Evolutionary conservation across 2,329 filamentous ascomycete species (phyloP).

Genomic region (Pseudohalonectria lignicola): DNA sequence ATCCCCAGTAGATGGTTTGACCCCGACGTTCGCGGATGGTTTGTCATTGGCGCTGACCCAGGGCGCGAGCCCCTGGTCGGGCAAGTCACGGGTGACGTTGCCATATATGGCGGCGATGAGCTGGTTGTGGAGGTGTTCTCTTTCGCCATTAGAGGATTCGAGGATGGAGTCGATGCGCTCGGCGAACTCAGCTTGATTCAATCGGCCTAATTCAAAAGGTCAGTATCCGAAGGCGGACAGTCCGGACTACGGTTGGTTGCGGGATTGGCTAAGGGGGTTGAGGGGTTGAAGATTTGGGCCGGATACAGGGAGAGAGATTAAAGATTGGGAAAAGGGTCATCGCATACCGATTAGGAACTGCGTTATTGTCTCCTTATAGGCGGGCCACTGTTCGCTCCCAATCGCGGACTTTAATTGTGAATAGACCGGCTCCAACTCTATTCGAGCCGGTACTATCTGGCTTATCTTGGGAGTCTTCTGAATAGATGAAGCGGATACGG

Average conservation of each 20-base stretch:
- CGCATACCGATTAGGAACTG: constrained; percentile 51
- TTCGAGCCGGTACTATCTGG: constrained; percentile 53
- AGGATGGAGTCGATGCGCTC: constrained; percentile 50
- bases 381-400: constrained; percentile 49
- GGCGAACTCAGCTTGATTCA: constrained; percentile 52
- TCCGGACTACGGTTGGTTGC: no score
- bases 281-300: constrained; percentile 47
- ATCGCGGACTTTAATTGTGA: constrained; percentile 48
- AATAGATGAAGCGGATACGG: constrained; percentile 34
- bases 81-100: constrained; percentile 60
- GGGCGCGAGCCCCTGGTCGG: constrained; percentile 54
- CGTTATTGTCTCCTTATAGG: constrained; percentile 52
- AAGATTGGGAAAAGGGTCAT: neutral
- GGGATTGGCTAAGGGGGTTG: constrained; percentile 45
- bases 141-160: constrained; percentile 43
- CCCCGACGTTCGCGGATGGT: constrained; percentile 41
- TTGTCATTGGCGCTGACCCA: constrained; percentile 67
- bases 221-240: no score
- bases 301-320: constrained; percentile 1
- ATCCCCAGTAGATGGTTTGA: constrained; percentile 54
- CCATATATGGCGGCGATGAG: constrained; percentile 55
- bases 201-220: constrained; percentile 44
- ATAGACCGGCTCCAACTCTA: constrained; percentile 57
- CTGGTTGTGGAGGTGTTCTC: constrained; percentile 56
- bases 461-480: constrained; percentile 46